These are phyloP conservation scores for Lithohypha guttulata DNA, from an alignment of 2,329 filamentous ascomycete species.

Conservation along the genomic window DNA sequence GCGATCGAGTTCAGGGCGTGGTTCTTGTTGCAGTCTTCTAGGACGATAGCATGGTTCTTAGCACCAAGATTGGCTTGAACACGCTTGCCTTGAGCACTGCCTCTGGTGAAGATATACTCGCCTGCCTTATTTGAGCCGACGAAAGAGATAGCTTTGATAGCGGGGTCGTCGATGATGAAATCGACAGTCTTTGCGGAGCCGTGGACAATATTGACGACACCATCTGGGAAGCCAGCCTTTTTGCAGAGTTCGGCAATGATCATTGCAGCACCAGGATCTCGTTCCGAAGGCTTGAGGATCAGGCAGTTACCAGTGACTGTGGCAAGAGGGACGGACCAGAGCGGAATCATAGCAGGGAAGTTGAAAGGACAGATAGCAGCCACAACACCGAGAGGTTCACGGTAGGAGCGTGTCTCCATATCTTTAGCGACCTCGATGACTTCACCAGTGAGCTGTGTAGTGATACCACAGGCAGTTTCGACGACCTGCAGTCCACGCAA, in stretches of 20 bases:
- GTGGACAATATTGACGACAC: constrained; percentile 58
- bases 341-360: constrained; percentile 61
- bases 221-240: constrained; percentile 54
- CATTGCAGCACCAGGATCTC: constrained; percentile 55
- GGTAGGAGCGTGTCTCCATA: constrained; percentile 58
- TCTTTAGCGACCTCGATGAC: constrained; percentile 61
- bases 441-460: constrained; percentile 54
- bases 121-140: constrained; percentile 59
- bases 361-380: constrained; percentile 59
- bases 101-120: constrained; percentile 57
- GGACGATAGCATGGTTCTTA: constrained; percentile 58
- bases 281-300: constrained; percentile 56
- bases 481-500: constrained; percentile 56
- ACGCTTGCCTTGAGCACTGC: constrained; percentile 60
- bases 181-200: constrained; percentile 55
- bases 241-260: constrained; percentile 53
- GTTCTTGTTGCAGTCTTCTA: constrained; percentile 61
- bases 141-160: constrained; percentile 59
- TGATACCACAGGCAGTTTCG: constrained; percentile 57
- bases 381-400: constrained; percentile 54
- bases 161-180: constrained; percentile 58
- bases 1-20: constrained; percentile 55
- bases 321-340: constrained; percentile 56
- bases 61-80: constrained; percentile 59
- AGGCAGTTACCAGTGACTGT: constrained; percentile 55